A percentile compares a stretch with the other conserved stretches of the same genome.
Conservation (phyloP, 1,284 basidiomycete species). For the Trametes sp. region DNA sequence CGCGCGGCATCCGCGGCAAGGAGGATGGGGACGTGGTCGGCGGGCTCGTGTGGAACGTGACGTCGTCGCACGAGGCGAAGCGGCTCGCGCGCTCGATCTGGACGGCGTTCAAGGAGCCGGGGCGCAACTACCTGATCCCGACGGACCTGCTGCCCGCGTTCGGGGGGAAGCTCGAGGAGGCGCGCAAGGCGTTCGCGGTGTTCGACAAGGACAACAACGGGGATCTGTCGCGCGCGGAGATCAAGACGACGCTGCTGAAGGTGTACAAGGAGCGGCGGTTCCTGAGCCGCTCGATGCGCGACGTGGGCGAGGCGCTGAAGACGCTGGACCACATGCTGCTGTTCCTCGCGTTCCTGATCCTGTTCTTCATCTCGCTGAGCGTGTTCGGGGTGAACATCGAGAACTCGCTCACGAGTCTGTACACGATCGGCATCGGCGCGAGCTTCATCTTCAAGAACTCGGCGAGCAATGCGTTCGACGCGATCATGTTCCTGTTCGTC, state of each 20-base stretch:
- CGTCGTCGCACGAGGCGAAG: conserved; percentile 71
- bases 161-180: conserved; percentile 54
- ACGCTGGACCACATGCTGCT: conserved; percentile 70
- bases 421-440: conserved; percentile 70
- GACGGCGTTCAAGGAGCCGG: conserved; percentile 62
- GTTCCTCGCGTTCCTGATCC: conserved; percentile 64
- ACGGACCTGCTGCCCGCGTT: conserved; percentile 79
- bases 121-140: conserved; percentile 67
- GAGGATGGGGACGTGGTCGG: conserved; percentile 46
- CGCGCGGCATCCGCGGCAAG: conserved; percentile 69
- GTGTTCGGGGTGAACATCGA: conserved; percentile 72
- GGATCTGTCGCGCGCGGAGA: conserved; percentile 79
- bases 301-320: conserved; percentile 68
- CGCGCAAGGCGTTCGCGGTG: conserved; percentile 74
- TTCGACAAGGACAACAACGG: conserved; percentile 83
- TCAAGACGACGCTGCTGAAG: conserved; percentile 74
- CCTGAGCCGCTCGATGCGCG: conserved; percentile 75
- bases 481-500: conserved; percentile 82
- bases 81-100: conserved; percentile 77
- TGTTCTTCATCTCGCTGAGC: conserved; percentile 78
- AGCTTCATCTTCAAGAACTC: conserved; percentile 82
- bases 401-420: conserved; percentile 70
- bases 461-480: conserved; percentile 74
- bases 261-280: conserved; percentile 81
- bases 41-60: conserved; percentile 59